Base-by-base conservation (phyloP, 139 green algal genomes). In the Raphidocelis subcapitata region DNA sequence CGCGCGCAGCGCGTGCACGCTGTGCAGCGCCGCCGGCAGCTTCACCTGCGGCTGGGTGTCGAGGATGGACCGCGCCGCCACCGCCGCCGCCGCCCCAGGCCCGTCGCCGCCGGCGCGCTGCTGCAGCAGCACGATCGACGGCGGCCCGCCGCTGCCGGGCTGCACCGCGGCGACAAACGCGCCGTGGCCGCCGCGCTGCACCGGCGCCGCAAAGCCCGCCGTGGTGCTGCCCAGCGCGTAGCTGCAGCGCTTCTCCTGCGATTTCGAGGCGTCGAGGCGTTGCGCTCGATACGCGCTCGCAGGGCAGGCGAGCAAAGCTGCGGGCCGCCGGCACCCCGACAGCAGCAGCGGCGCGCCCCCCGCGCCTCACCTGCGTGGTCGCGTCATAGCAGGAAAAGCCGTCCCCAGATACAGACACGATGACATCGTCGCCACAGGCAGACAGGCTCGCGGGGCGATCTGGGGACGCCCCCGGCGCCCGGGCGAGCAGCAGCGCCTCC, bases 91-190 rank as follows among this genome's bases (percentile, higher is more conserved):
- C 54, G n/a, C 54, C 10, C 10, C 24, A 28, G 54, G 10, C 54
- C 12, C 54, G 54, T 5, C 54, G 54, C 12, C 24, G 24, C n/a
- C n/a, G n/a, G n/a, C n/a, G n/a, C n/a, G n/a, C n/a, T 8, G 54
- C 54, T 61, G 54, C 54, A 29, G 24, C 24, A 61, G 54, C 5
- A 61, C 23, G 15, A 29, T 8, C 8, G 8, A 20, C 8, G 41
- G 41, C 8, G 41, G 41, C 41, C 41, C 41, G 41, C 41, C 41
- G 12, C 8, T 49, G 41, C 41, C 41, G 41, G 69, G 69, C 54
- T 75, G 69, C 36, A 76, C 36, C 32, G 70, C 70, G 54, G 60
- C 70, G 23, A 69, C 36, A 49, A 68, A 76, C 24, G 24, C 59
- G 60, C 70, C 36, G 54, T 29, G 24, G 54, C 54, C 15, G 54